Evolutionary conservation across 805 yeast species (phyloP).

Genomic region (Teunomyces stri): DNA sequence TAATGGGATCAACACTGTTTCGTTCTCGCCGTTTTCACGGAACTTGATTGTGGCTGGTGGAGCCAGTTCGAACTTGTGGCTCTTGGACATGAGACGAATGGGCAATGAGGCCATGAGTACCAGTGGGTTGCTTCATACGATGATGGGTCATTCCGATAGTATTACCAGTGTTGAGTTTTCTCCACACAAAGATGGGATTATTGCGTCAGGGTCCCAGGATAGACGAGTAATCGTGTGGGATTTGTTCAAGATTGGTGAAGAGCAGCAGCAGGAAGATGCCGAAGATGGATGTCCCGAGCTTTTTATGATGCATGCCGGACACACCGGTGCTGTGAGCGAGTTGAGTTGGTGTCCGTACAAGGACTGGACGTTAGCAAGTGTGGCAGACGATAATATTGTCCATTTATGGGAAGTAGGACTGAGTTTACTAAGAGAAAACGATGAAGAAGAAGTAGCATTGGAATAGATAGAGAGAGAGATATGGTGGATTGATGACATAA

Average conservation of each 20-base stretch:
- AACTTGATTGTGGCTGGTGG: conserved; percentile 69
- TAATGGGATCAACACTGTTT: conserved; percentile 55
- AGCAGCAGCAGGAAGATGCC: conserved; percentile 81
- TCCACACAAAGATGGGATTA: conserved; percentile 70
- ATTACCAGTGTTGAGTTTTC: conserved; percentile 76
- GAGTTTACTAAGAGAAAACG: conserved; percentile 22
- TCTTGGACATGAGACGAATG: conserved; percentile 61
- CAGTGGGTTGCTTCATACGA: conserved; percentile 54
- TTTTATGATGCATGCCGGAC: conserved; percentile 92
- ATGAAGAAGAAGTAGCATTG: conserved; percentile 11
- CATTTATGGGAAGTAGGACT: conserved; percentile 54
- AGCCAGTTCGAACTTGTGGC: conserved; percentile 60
- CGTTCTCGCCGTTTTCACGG: conserved; percentile 61
- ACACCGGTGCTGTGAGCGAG: conserved; percentile 73
- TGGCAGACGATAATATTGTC: conserved; percentile 59
- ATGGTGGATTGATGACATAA: neutral
- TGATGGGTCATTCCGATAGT: conserved; percentile 77
- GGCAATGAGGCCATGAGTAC: conserved; percentile 7
- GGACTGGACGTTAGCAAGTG: conserved; percentile 75
- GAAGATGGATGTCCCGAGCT: conserved; percentile 90
- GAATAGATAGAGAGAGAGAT: conserved; percentile 18
- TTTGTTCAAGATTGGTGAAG: conserved; percentile 73
- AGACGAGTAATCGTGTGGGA: conserved; percentile 83
- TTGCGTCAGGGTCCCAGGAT: conserved; percentile 77
- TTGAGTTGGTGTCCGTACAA: conserved; percentile 65